A percentile compares a stretch with the other conserved stretches of the same genome.
Evolutionary conservation across 345 rosid species (phyloP).

Genomic region (Psidium guajava): DNA sequence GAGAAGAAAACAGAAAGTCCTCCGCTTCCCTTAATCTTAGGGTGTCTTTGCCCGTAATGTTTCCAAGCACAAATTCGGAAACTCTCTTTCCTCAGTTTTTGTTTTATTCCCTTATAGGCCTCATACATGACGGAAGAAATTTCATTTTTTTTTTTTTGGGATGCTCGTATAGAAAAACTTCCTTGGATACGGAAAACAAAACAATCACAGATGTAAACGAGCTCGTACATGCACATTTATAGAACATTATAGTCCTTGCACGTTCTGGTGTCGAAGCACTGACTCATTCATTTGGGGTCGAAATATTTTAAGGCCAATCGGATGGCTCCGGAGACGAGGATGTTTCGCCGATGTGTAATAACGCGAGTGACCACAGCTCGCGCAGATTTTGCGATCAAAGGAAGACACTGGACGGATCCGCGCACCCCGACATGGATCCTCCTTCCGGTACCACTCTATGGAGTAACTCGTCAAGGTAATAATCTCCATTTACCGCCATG

Average conservation of each 20-base stretch:
- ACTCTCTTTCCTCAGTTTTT: not conserved
- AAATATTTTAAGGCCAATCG: conserved; percentile 24
- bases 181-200: not conserved
- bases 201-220: not conserved
- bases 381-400: conserved; percentile 27
- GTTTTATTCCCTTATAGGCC: not conserved
- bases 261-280: not conserved
- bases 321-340: conserved; percentile 84
- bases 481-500: not conserved
- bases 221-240: not conserved
- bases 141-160: not conserved
- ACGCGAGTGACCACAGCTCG: conserved; percentile 15
- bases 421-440: conserved; percentile 35
- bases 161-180: not conserved
- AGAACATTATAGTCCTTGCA: not conserved
- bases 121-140: too few relatives aligned
- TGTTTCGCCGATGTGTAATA: conserved; percentile 30
- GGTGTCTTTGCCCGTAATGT: not conserved
- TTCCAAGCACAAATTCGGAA: not conserved
- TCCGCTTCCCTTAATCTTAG: not conserved
- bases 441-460: conserved; percentile 40
- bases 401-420: conserved; percentile 29
- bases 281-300: not conserved
- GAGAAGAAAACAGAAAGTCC: not conserved
- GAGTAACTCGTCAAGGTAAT: conserved; percentile 77